Evolutionary conservation across 1,284 basidiomycete genomes (phyloP).

Genomic region (Cryptococcus sp.): DNA sequence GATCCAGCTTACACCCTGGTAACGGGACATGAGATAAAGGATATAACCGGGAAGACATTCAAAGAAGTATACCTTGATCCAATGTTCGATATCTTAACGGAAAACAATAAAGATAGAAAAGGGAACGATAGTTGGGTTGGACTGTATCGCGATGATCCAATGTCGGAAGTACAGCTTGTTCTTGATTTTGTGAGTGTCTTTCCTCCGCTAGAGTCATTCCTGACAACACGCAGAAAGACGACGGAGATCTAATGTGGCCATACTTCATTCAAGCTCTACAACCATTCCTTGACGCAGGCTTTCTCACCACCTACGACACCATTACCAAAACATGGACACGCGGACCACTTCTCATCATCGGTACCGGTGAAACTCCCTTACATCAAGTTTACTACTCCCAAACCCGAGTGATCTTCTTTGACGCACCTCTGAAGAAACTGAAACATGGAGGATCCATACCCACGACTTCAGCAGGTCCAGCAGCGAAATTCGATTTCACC

Average conservation of each 20-base stretch:
- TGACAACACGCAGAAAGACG: conserved; percentile 10
- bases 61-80: conserved; percentile 22
- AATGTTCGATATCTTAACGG: conserved; percentile 19
- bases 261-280: conserved; percentile 17
- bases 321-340: conserved; percentile 10
- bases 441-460: conserved; percentile 10
- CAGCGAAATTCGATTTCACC: conserved; percentile 14
- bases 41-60: conserved; percentile 19
- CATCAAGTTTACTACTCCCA: conserved; percentile 17
- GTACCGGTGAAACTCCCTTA: conserved; percentile 35
- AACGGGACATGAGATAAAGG: conserved; percentile 18
- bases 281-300: conserved; percentile 24
- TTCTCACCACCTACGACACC: conserved; percentile 23
- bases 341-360: conserved; percentile 35
- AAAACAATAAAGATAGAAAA: conserved; percentile 10
- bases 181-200: conserved; percentile 28
- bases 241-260: conserved; percentile 23
- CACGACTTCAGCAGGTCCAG: conserved; percentile 10
- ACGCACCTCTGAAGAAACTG: conserved; percentile 29
- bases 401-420: conserved; percentile 36
- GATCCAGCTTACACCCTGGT: conserved; percentile 1
- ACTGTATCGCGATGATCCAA: conserved; percentile 18
- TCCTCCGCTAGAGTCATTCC: neutral
- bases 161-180: conserved; percentile 16
- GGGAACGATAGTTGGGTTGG: conserved; percentile 3